These are phyloP conservation scores for Russula olivacea DNA, from an alignment of 768 basidiomycete genomes.

Conservation along the genomic window DNA sequence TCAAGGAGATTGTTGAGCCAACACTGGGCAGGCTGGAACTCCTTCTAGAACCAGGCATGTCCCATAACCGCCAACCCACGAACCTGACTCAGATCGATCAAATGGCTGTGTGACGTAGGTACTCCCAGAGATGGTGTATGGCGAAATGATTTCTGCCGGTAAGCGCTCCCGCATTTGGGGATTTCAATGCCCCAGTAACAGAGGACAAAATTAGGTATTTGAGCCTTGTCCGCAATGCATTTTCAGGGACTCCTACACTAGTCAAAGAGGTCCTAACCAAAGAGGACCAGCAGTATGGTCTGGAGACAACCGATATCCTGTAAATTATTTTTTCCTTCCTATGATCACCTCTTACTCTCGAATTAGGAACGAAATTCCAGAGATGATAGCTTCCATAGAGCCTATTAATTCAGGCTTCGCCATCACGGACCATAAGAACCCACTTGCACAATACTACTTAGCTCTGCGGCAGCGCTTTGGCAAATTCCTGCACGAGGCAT, in stretches of 20 bases:
- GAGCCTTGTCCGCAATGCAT: constrained; percentile 67
- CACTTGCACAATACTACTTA: constrained; percentile 43
- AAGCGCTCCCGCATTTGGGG: constrained; percentile 25
- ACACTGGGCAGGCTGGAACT: constrained; percentile 49
- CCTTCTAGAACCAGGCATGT: constrained; percentile 49
- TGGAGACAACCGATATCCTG: constrained; percentile 62
- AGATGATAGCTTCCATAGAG: constrained; percentile 65
- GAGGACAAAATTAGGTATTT: constrained; percentile 43
- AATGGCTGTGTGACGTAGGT: constrained; percentile 30
- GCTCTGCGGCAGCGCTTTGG: constrained; percentile 58
- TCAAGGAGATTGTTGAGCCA: constrained; percentile 61
- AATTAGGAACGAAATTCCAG: constrained; percentile 62
- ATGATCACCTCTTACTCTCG: neutral
- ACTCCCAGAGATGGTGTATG: constrained; percentile 53
- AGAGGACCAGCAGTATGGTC: constrained; percentile 41
- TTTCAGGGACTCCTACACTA: constrained; percentile 67
- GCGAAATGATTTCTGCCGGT: constrained; percentile 86
- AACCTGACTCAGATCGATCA: neutral
- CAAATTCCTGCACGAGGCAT: constrained; percentile 63
- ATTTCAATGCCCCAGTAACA: neutral
- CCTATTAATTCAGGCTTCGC: constrained; percentile 62
- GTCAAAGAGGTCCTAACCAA: constrained; percentile 47
- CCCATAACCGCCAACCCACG: constrained; percentile 17
- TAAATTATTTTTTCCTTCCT: constrained; percentile 32
- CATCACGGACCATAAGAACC: constrained; percentile 58